These are phyloP conservation scores for Fusarium sarcochroum DNA, from an alignment of 2,329 filamentous ascomycete genomes.

Conservation along the genomic window DNA sequence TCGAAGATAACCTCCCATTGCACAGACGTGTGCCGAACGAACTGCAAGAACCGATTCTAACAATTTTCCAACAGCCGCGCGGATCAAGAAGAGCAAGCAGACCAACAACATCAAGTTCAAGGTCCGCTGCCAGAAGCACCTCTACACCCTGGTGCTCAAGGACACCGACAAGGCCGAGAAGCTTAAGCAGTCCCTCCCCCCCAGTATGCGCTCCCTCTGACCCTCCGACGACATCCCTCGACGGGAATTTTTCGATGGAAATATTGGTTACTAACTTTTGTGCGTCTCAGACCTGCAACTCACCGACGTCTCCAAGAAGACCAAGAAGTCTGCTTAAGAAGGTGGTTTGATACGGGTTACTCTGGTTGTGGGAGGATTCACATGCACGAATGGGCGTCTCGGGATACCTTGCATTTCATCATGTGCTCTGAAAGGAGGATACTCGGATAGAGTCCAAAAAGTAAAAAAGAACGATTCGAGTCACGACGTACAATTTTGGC, in stretches of 20 bases:
- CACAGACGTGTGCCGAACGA: slow-evolving; percentile 18
- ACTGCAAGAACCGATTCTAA: slow-evolving; percentile 48
- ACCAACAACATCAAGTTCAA: slow-evolving; percentile 99
- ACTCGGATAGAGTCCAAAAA: slow-evolving; percentile 56
- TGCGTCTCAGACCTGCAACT: slow-evolving; percentile 63
- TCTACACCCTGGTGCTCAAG: slow-evolving; percentile 99
- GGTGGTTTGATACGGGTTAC: slow-evolving; percentile 45
- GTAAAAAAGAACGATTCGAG: slow-evolving; percentile 54
- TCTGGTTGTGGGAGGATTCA: slow-evolving; percentile 53
- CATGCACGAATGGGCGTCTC: slow-evolving; percentile 67
- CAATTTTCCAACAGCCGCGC: slow-evolving; percentile 72
- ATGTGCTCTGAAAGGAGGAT: slow-evolving; percentile 57
- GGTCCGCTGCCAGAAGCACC: slow-evolving; percentile 96
- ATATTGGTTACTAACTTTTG: slow-evolving; percentile 28
- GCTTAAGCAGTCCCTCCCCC: slow-evolving; percentile 98
- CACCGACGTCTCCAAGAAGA: slow-evolving; percentile 70
- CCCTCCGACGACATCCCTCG: slow-evolving; percentile 9
- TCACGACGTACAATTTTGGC: slow-evolving; percentile 39
- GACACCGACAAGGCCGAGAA: slow-evolving; percentile 99
- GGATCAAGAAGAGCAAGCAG: slow-evolving; percentile 97
- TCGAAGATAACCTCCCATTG: slow-evolving; percentile 31
- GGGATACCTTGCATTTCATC: slow-evolving; percentile 68
- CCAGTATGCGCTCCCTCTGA: slow-evolving; percentile 76
- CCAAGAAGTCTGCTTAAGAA: slow-evolving; percentile 50
- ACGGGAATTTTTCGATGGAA: slow-evolving; percentile 1